Evolutionary conservation across 805 yeast genomes (phyloP).

Genomic region (Candida yuanshanica): DNA sequence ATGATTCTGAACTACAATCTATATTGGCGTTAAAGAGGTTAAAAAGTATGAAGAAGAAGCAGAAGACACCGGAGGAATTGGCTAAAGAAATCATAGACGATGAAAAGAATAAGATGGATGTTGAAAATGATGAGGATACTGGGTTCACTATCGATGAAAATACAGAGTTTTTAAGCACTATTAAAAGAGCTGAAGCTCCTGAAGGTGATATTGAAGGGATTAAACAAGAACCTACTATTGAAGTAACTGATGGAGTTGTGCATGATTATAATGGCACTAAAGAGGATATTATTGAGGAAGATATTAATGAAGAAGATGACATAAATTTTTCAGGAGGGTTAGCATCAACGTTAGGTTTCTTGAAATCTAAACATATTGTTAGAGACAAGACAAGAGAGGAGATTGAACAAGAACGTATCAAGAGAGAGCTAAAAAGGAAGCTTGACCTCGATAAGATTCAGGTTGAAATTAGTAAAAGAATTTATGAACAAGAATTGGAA

Average conservation of each 20-base stretch:
- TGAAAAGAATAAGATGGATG: conserved; percentile 11
- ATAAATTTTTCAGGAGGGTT: conserved; percentile 19
- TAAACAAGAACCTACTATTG: not conserved
- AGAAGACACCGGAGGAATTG: conserved; percentile 15
- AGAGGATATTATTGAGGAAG: too few species aligned
- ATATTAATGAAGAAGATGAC: conserved; percentile 3
- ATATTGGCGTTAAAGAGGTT: conserved; percentile 22
- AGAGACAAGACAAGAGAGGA: conserved; percentile 8
- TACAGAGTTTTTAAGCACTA: conserved; percentile 28
- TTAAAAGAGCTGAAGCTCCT: conserved; percentile 11
- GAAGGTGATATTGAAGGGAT: not conserved
- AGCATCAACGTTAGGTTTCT: conserved; percentile 18
- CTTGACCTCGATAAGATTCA: conserved; percentile 12
- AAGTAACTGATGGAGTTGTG: not conserved
- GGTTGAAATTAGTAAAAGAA: conserved; percentile 13
- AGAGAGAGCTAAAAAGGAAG: conserved; percentile 11
- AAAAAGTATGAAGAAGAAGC: conserved; percentile 12
- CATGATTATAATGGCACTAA: too few species aligned
- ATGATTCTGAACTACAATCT: conserved; percentile 19
- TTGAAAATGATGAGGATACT: conserved; percentile 4
- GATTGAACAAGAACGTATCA: conserved; percentile 6
- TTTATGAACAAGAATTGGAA: conserved; percentile 9
- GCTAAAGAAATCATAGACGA: conserved; percentile 19
- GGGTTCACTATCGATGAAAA: conserved; percentile 30
- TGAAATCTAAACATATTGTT: conserved; percentile 17